Evolutionary conservation across 2,329 filamentous ascomycete genomes (phyloP).

Genomic region (Penicillium sp.): DNA sequence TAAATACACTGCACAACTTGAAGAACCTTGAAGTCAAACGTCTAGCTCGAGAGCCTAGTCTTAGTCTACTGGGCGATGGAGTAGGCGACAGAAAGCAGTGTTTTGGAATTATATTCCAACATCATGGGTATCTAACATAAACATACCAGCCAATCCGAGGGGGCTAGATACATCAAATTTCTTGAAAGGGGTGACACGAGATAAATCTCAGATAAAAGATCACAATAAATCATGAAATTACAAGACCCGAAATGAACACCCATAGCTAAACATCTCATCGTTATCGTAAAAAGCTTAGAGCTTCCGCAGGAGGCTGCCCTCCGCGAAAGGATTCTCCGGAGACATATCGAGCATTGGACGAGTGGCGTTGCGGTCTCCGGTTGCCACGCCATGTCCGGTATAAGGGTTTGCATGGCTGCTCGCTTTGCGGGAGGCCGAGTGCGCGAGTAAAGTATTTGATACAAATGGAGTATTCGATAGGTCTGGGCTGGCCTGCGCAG

Average conservation of each 20-base stretch:
- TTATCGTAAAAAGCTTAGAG: conserved; percentile 18
- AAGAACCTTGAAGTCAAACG: too few species aligned
- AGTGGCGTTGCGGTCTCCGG: conserved; percentile 42
- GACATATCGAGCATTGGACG: conserved; percentile 51
- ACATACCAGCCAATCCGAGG: background rate
- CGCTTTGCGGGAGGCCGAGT: conserved; percentile 20
- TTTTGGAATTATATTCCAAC: background rate
- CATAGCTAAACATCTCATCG: background rate
- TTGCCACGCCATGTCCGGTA: conserved; percentile 45
- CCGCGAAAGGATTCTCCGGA: conserved; percentile 46
- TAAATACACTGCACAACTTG: too few species aligned
- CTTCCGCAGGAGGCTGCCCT: conserved; percentile 50
- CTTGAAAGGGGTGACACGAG: background rate
- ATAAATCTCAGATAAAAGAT: background rate
- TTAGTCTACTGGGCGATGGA: too few species aligned
- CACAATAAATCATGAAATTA: background rate
- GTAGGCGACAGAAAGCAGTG: too few species aligned
- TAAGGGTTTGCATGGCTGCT: conserved; percentile 25
- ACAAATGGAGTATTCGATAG: conserved; percentile 33
- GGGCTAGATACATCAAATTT: background rate
- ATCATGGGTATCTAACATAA: conserved; percentile 3
- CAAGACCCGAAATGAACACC: background rate
- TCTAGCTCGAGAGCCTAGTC: too few species aligned
- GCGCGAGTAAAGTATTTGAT: conserved; percentile 44
- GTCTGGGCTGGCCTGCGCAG: conserved; percentile 11